Evolutionary conservation across 306 rosid species (phyloP).

Genomic region (Hippophae gyantsensis): DNA sequence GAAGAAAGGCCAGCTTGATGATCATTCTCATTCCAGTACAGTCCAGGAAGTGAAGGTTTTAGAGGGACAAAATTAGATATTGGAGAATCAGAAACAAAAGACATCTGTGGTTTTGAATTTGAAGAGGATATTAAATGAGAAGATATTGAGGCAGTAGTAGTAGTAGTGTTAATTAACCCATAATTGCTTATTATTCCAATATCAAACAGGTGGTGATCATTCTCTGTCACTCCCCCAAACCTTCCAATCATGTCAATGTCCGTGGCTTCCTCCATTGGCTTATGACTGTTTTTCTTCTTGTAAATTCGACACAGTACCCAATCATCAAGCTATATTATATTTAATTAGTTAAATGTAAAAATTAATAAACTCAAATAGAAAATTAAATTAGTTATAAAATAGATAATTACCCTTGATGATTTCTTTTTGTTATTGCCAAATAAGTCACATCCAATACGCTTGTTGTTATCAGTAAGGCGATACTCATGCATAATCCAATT

Average conservation of each 20-base stretch:
- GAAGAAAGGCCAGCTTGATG: slow-evolving; percentile 22
- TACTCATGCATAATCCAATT: slow-evolving; percentile 99
- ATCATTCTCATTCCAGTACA: slow-evolving; percentile 46
- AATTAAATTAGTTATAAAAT: not conserved
- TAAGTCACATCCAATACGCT: slow-evolving; percentile 64
- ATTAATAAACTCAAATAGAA: not conserved
- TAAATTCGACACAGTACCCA: slow-evolving; percentile 95
- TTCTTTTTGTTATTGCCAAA: slow-evolving; percentile 58
- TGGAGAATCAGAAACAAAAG: slow-evolving; percentile 14
- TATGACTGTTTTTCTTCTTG: slow-evolving; percentile 66
- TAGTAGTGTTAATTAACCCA: slow-evolving; percentile 8
- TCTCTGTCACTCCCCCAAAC: slow-evolving; percentile 34
- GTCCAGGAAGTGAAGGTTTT: slow-evolving; percentile 42
- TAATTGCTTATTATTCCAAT: slow-evolving; percentile 27
- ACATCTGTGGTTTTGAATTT: not conserved
- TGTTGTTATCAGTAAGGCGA: slow-evolving; percentile 57
- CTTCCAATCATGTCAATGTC: slow-evolving; percentile 40
- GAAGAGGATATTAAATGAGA: slow-evolving; percentile 17
- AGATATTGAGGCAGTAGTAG: not conserved
- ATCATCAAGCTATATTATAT: slow-evolving; percentile 61
- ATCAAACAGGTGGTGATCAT: slow-evolving; percentile 44
- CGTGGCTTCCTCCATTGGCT: slow-evolving; percentile 43
- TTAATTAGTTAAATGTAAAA: not conserved
- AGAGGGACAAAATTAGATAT: slow-evolving; percentile 25
- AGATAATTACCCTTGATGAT: slow-evolving; percentile 61